Conservation (phyloP, 2,329 filamentous ascomycete species). For the Scopulariopsis brevicaulis region DNA sequence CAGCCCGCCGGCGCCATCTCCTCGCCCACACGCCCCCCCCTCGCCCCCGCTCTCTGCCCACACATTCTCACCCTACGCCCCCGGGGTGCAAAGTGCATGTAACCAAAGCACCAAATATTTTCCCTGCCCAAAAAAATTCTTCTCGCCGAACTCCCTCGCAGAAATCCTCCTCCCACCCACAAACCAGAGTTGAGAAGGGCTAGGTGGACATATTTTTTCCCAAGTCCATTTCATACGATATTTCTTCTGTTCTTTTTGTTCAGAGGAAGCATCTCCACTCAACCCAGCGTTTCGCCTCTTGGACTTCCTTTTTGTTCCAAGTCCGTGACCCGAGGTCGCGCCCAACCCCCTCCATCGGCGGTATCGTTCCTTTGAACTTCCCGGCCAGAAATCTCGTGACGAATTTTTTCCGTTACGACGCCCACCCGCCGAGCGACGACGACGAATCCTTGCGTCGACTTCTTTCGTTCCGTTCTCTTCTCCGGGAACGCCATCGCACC, state of each 20-base stretch:
- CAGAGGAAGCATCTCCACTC: conserved; percentile 12
- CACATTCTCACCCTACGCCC: neutral
- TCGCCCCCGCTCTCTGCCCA: neutral
- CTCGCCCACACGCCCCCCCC: neutral
- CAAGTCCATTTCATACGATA: conserved; percentile 7
- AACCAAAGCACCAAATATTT: neutral
- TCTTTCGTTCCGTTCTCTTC: conserved; percentile 3
- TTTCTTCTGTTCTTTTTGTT: conserved; percentile 12
- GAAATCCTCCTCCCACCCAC: conserved; percentile 6
- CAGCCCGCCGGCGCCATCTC: neutral
- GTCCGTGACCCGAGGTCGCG: conserved; percentile 2
- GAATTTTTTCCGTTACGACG: conserved; percentile 1
- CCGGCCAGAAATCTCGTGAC: conserved; percentile 2
- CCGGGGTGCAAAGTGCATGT: neutral
- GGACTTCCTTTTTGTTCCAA: neutral
- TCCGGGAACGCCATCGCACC: neutral
- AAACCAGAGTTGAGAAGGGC: conserved; percentile 7
- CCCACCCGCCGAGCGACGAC: neutral
- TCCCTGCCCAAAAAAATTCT: conserved; percentile 2
- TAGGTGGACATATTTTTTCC: conserved; percentile 7
- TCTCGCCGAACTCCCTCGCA: conserved; percentile 2
- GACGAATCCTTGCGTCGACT: conserved; percentile 1
- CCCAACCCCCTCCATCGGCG: neutral
- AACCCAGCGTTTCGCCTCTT: conserved; percentile 7
- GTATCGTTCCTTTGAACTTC: conserved; percentile 5